phyloP scores from a whole-genome alignment of 768 basidiomycete species.

The Tylopilus plumbeoviolaceoides region DNA sequence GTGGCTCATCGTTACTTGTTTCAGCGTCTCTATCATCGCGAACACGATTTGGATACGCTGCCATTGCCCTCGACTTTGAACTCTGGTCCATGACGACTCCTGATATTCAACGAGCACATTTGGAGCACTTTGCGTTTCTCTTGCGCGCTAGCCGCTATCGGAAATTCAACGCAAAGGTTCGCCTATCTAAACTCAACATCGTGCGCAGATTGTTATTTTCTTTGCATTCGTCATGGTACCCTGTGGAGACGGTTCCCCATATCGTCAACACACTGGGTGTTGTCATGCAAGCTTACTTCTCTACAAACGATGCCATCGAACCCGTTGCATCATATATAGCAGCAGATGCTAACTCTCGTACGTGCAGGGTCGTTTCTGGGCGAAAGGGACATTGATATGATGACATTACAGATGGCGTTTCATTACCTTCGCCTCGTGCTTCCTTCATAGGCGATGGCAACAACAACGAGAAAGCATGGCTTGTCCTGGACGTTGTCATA shows the following conservation, averaged over 20 bases:
- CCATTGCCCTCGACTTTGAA: conserved; percentile 85
- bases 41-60: conserved; percentile 79
- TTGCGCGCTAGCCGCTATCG: conserved; percentile 67
- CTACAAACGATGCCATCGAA: conserved; percentile 72
- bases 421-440: conserved; percentile 10
- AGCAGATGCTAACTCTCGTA: conserved; percentile 70
- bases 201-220: conserved; percentile 78
- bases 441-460: conserved; percentile 35
- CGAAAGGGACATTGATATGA: not conserved
- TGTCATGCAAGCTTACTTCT: conserved; percentile 62
- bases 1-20: not conserved
- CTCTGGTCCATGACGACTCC: conserved; percentile 73
- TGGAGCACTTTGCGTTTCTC: conserved; percentile 79
- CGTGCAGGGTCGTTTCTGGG: conserved; percentile 12
- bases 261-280: conserved; percentile 59
- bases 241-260: conserved; percentile 40
- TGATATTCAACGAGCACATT: conserved; percentile 74
- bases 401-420: not conserved
- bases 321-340: conserved; percentile 84
- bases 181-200: conserved; percentile 66
- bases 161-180: conserved; percentile 73
- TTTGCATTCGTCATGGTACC: conserved; percentile 76
- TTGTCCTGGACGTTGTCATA: conserved; percentile 32
- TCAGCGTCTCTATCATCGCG: conserved; percentile 74
- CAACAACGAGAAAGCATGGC: too few species aligned